Base-by-base conservation (phyloP, 805 yeast species). In the Saccharomycopsis javanensis region DNA sequence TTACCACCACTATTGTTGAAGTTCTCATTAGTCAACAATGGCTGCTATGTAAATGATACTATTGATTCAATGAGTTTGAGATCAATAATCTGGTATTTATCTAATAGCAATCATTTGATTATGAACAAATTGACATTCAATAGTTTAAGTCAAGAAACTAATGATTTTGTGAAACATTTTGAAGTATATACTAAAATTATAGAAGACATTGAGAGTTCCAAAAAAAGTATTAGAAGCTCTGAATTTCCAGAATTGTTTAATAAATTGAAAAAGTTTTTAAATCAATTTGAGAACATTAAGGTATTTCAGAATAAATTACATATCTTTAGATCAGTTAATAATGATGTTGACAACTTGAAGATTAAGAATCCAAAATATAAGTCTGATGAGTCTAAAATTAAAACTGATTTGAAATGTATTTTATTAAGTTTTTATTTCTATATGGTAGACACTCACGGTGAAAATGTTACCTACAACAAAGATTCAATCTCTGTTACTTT, bases 1-100 rank as follows among this genome's bases (percentile, higher is more conserved):
- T 55, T 60, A 18, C 62, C 62, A 11, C 50, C 60, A 27, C 50
- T 60, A 30, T 13, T 60, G 16, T 50, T 60, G 37, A 57, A 60
- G 37, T 60, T 57, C 27, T 51, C 60, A 1, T 34, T 56, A 8
- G 31, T 55, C 5, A 37, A 50, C 25, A 53, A 56, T 30, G 54
- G 38, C 4, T 27, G 37, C 28, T 53, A 48, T 31, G 51, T 48
- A 23, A 55, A 55, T 46, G 56, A 58, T 11, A 48, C 54, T 34
- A 50, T 55, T 6, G 48, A 59, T 30, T 50, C 45, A 45, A 54
- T 59, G 57, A 57, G 38, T 34, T 28, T 60, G 15, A 34, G 60
- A 27, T 52, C 57, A 5, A 38, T 60, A 7, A 38, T 55, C 2
- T 60, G 62, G 62, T 57, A 60, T 28, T 55, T 60, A 38, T 30